These are phyloP conservation scores for Colletotrichum lupini DNA, from an alignment of 2,329 filamentous ascomycete genomes.

Conservation along the genomic window DNA sequence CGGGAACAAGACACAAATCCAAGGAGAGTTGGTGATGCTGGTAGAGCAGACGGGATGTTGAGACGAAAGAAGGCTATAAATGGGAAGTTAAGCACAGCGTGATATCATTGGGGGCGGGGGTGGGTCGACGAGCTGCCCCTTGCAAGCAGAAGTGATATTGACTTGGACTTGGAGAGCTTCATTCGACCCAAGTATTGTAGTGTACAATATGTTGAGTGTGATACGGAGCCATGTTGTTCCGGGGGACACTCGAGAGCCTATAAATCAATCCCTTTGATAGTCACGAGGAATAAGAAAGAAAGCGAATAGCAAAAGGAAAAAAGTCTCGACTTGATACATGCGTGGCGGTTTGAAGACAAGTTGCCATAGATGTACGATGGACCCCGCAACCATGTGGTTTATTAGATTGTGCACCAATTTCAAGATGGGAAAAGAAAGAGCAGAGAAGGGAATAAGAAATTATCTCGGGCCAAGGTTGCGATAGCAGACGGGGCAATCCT, in stretches of 20 bases:
- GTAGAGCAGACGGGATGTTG: neutral
- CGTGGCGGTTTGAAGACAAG: neutral
- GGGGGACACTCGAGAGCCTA: neutral
- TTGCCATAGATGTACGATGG: neutral
- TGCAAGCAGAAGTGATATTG: neutral
- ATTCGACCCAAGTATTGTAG: neutral
- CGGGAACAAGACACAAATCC: neutral
- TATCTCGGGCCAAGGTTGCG: neutral
- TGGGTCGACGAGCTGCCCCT: neutral
- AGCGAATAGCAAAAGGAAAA: neutral
- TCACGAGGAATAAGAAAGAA: neutral
- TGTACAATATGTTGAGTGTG: neutral
- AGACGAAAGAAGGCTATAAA: constrained; percentile 4
- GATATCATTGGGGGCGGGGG: neutral
- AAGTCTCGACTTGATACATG: too few species aligned
- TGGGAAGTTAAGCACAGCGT: neutral
- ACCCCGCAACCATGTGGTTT: too few species aligned
- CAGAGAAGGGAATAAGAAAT: neutral
- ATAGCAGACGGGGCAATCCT: neutral
- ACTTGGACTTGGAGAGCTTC: neutral
- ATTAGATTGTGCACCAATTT: neutral
- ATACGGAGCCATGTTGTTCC: neutral
- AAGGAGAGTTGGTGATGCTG: constrained; percentile 3
- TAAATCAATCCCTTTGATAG: neutral
- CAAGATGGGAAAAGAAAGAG: neutral